Evolutionary conservation across 148 eudicot genomes (phyloP), one percentile per base, ranked within the genome.

Genomic region (Dysphania ambrosioides): DNA sequence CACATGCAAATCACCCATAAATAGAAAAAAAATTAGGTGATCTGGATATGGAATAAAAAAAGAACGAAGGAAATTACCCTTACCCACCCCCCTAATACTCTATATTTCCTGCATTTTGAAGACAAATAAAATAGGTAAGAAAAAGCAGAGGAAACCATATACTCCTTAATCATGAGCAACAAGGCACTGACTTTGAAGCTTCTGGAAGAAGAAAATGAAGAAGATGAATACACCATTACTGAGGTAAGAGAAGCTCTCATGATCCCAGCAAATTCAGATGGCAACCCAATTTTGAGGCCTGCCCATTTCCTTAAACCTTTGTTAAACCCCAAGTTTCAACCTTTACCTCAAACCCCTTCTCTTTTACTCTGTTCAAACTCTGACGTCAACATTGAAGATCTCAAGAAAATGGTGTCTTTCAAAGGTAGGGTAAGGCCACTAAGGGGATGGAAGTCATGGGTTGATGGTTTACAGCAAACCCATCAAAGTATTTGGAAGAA

Each of bases 401-500:
- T 76, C 29, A n/a, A 4, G 31, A 76, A 56, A 31, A 41, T 3
- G 2, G 73, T 57, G 26, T 13, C 0, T 41, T 74, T 79, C 21
- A 68, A 19, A 11, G 62, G 60, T 6, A 49, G 59, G 2, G 23
- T 44, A 55, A 31, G 6, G 5, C 75, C 75, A 5, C 35, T 0
- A 1, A 55, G 10, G 23, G 30, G 12, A 15, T 79, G 75, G 75
- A 24, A 63, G 16, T n/a, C 66, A 36, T 79, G 82, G 78, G 71
- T 75, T 23, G 19, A 55, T 1, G 51, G 63, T 19, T 75, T 79
- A 26, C 58, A 75, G 42, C 15, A 55, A 69, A 79, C 78, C 82
- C 79, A 79, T 56, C 29, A 79, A 64, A 34, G 3, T 0, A 4
- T 21, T 4, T 79, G 82, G 78, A 76, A 51, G 24, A 79, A 75